Base-by-base conservation (phyloP, 1,139 yeast species). In the Candida tunisiensis region DNA sequence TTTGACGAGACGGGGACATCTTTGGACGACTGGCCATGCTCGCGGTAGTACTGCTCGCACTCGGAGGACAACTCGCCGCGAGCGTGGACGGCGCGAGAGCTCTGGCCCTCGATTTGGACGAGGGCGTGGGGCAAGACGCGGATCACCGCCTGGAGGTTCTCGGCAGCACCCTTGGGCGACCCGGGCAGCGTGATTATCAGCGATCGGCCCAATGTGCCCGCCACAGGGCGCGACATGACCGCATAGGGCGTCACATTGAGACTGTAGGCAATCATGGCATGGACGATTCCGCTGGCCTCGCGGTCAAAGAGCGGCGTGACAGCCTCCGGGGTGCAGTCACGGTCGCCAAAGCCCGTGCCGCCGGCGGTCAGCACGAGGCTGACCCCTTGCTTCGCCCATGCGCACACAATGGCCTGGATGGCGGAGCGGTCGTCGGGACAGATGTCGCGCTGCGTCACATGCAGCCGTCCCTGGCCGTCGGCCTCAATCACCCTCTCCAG, bases 281-380 rank as follows among this genome's bases (percentile, higher is more conserved):
- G 63, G 4, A 57, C 61, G 5, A 63, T 40, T 0, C 69, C 69
- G 1, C 65, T 61, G 0, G 69, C 66, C 21, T 53, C 49, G 27
- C 45, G 50, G 12, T 57, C 54, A 2, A 64, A 26, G 19, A 64
- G 26, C 4, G 59, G 53, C 28, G 34, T 42, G 4, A 64, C 42
- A 2, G 67, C 66, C 32, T 64, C 70, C 1, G 69, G 69, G 2
- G 70, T 63, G 8, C 50, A 42, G 38, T 64, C 70, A 6, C 50
- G 38, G 3, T 37, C 36, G 5, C 60, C 44, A 37, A 64, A 61
- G 3, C 70, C 70, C 0, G 70, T 64, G 0, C 70, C 69, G 4
- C 70, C 70, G n/a, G 57, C 45, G 1, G 64, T 55, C 8, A 62
- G 24, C 9, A 62, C 40, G 13, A 57, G 36, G 8, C 40, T 28